These are phyloP conservation scores for Primulina tabacum DNA, from an alignment of 257 asterid genomes.

Conservation along the genomic window DNA sequence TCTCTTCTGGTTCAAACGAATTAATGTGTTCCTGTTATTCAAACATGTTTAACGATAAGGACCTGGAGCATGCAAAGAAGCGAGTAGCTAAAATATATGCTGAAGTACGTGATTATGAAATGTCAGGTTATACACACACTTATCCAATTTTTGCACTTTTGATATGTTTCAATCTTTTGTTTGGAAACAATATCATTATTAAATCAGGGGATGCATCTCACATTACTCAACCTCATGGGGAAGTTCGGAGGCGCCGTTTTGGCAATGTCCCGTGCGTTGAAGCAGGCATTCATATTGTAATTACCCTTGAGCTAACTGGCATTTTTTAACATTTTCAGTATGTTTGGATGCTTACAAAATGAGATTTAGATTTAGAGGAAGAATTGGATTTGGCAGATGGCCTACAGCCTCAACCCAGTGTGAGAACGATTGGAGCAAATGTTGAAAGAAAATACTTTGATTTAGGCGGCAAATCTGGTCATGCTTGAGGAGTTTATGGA, in stretches of 20 bases:
- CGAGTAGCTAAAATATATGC: conserved; percentile 92
- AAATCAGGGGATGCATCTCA: conserved; percentile 87
- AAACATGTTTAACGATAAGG: conserved; percentile 39
- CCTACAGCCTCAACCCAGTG: neutral
- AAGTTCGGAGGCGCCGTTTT: conserved; percentile 92
- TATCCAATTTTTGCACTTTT: neutral
- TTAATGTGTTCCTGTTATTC: neutral
- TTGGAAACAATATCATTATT: conserved; percentile 16
- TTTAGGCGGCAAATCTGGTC: neutral
- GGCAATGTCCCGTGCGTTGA: conserved; percentile 87
- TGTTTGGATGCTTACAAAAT: too few relatives aligned
- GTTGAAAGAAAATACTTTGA: neutral
- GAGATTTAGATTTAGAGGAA: too few relatives aligned
- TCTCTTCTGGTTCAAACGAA: conserved; percentile 1
- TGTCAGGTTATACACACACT: conserved; percentile 63
- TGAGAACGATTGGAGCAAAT: neutral
- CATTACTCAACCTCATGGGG: conserved; percentile 86
- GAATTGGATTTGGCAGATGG: neutral
- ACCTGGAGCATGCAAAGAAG: conserved; percentile 81
- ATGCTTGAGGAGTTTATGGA: neutral
- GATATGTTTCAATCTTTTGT: conserved; percentile 18
- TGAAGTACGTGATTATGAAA: conserved; percentile 91
- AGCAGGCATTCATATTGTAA: conserved; percentile 48
- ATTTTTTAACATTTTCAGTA: neutral
- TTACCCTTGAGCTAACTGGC: neutral